phyloP scores from a whole-genome alignment of 352 stramenopile genomes.

The Globisporangium viniferum region DNA sequence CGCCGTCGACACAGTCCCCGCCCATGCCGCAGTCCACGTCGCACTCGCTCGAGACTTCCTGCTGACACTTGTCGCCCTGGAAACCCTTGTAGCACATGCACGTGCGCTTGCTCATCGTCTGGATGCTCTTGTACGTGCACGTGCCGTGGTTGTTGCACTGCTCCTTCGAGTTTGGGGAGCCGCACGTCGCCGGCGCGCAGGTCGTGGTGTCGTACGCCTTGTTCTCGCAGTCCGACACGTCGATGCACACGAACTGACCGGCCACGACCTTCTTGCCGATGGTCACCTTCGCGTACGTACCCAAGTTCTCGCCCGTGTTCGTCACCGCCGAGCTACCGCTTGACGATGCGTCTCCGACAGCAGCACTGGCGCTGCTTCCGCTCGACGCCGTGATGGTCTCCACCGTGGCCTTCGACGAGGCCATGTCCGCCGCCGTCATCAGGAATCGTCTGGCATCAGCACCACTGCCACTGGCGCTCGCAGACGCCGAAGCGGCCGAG shows the following conservation, averaged over 20 bases:
- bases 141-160: slow-evolving; percentile 71
- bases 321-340: slow-evolving; percentile 13
- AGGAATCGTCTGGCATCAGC: slow-evolving; percentile 7
- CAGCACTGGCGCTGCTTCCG: background rate
- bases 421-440: slow-evolving; percentile 13
- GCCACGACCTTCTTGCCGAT: slow-evolving; percentile 51
- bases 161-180: slow-evolving; percentile 34
- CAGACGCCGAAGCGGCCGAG: slow-evolving; percentile 10
- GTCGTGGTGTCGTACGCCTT: slow-evolving; percentile 34
- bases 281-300: slow-evolving; percentile 46
- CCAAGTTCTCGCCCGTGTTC: slow-evolving; percentile 23
- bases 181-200: slow-evolving; percentile 33
- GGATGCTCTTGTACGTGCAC: slow-evolving; percentile 65
- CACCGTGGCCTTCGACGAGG: slow-evolving; percentile 4
- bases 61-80: slow-evolving; percentile 27
- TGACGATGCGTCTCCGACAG: slow-evolving; percentile 8
- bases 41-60: slow-evolving; percentile 22
- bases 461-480: slow-evolving; percentile 10
- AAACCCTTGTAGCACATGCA: slow-evolving; percentile 56
- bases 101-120: slow-evolving; percentile 49
- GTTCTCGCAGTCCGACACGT: slow-evolving; percentile 58
- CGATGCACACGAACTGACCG: slow-evolving; percentile 51
- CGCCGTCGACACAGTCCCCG: slow-evolving; percentile 30
- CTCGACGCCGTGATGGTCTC: slow-evolving; percentile 10
- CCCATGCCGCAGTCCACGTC: slow-evolving; percentile 37